Percentiles rank a stretch among this genome's conserved stretches.
These are phyloP conservation scores for Mycena filopes DNA, from an alignment of 768 basidiomycete genomes.

Conservation along the genomic window DNA sequence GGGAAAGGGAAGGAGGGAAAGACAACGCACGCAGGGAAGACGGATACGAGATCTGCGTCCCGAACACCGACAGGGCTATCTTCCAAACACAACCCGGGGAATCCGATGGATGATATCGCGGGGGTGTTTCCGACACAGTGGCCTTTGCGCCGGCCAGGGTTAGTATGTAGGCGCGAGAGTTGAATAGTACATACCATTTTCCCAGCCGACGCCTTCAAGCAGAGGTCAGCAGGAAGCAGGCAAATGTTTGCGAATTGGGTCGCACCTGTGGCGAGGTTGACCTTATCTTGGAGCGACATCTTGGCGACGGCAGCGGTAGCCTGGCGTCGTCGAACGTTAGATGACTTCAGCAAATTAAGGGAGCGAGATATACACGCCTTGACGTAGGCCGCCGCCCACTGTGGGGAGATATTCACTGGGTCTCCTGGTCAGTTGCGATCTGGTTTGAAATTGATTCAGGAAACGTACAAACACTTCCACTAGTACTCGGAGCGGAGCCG, in stretches of 20 bases:
- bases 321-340: conserved; percentile 39
- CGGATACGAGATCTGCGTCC: conserved; percentile 57
- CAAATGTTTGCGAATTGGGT: neutral
- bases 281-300: conserved; percentile 65
- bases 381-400: conserved; percentile 64
- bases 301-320: conserved; percentile 60
- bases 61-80: conserved; percentile 65
- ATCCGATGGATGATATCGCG: conserved; percentile 56
- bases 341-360: neutral
- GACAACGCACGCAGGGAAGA: conserved; percentile 57
- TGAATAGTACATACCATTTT: conserved; percentile 54
- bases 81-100: conserved; percentile 63
- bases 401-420: conserved; percentile 55
- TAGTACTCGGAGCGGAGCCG: conserved; percentile 33
- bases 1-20: neutral
- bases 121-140: conserved; percentile 64
- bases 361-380: conserved; percentile 56
- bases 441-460: neutral
- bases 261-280: conserved; percentile 64
- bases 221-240: conserved; percentile 27
- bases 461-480: conserved; percentile 36
- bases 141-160: too few species aligned
- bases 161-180: too few species aligned
- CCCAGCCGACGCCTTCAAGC: conserved; percentile 52
- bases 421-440: neutral